Conservation (phyloP, 352 stramenopile genomes). For the Elongisporangium senticosum region DNA sequence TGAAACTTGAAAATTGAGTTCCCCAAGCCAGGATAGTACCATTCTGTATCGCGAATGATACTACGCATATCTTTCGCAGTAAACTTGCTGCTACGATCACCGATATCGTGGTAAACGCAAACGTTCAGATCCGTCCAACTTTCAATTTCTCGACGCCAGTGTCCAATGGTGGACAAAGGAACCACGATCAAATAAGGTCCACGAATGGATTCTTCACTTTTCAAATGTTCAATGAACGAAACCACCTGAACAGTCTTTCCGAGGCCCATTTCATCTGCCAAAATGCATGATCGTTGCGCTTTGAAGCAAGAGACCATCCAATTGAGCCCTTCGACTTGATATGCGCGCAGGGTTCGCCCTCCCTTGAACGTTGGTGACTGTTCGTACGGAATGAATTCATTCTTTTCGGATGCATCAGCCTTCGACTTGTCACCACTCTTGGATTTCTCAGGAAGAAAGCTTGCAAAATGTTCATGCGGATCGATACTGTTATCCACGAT, state of each 20-base stretch:
- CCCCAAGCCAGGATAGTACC: constrained; percentile 81
- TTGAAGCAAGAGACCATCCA: constrained; percentile 89
- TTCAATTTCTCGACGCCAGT: constrained; percentile 85
- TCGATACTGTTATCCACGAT: constrained; percentile 89
- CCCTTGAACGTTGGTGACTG: constrained; percentile 87
- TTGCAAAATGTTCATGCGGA: constrained; percentile 85
- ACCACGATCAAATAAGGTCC: constrained; percentile 85
- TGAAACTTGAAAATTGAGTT: constrained; percentile 92
- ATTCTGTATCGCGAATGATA: constrained; percentile 83
- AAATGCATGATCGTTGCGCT: constrained; percentile 80
- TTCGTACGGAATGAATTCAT: constrained; percentile 86
- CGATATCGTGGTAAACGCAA: constrained; percentile 97
- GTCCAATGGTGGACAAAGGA: constrained; percentile 83
- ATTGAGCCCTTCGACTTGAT: constrained; percentile 86
- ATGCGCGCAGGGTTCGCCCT: constrained; percentile 67
- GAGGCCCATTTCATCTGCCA: constrained; percentile 92
- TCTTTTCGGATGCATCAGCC: constrained; percentile 22
- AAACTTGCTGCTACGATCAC: constrained; percentile 71
- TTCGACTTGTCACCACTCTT: constrained; percentile 7
- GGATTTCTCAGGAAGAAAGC: constrained; percentile 57
- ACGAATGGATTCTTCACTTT: constrained; percentile 76
- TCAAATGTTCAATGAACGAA: constrained; percentile 89
- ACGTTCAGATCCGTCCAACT: constrained; percentile 97
- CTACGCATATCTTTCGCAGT: constrained; percentile 84
- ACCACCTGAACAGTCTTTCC: constrained; percentile 95